Evolutionary conservation across 208 protist genomes (phyloP).

Genomic region (Leishmania amazonensis): DNA sequence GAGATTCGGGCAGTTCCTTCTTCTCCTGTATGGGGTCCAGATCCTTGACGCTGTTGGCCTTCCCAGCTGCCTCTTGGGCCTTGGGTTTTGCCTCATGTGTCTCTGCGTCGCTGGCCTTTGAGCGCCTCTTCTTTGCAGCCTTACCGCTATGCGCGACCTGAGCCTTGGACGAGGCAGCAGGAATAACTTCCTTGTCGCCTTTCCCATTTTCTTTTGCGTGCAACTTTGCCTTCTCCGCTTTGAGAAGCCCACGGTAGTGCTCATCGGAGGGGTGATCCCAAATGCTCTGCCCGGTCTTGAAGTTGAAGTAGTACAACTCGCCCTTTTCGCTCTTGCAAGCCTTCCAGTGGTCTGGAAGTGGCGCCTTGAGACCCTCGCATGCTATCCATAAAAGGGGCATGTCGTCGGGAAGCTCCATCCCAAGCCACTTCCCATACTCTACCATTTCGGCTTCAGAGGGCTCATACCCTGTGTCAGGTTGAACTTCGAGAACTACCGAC

Average conservation of each 20-base stretch:
- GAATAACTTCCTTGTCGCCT: conserved; percentile 29
- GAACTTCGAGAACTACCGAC: conserved; percentile 86
- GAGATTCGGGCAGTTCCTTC: conserved; percentile 24
- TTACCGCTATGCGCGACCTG: conserved; percentile 10
- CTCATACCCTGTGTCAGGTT: conserved; percentile 88
- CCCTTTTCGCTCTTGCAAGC: conserved; percentile 92
- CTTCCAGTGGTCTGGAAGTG: conserved; percentile 95
- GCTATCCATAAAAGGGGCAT: conserved; percentile 94
- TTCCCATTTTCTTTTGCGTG: conserved; percentile 30
- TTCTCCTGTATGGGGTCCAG: conserved; percentile 29
- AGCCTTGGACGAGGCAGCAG: neutral
- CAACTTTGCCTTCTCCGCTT: conserved; percentile 47
- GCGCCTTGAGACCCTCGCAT: conserved; percentile 93
- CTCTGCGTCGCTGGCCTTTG: conserved; percentile 17
- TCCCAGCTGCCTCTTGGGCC: neutral
- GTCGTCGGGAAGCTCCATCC: conserved; percentile 93
- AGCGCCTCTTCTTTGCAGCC: conserved; percentile 25
- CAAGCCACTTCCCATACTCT: conserved; percentile 96
- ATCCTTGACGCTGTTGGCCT: conserved; percentile 14
- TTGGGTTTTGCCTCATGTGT: conserved; percentile 6
- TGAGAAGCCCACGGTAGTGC: conserved; percentile 90
- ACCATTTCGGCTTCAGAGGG: conserved; percentile 91
- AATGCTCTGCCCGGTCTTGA: conserved; percentile 89
- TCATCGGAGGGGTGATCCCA: conserved; percentile 97
- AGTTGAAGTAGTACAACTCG: conserved; percentile 97